These are phyloP conservation scores for Ophiostoma novo-ulmi DNA, from an alignment of 2,329 filamentous ascomycete genomes.

Conservation along the genomic window DNA sequence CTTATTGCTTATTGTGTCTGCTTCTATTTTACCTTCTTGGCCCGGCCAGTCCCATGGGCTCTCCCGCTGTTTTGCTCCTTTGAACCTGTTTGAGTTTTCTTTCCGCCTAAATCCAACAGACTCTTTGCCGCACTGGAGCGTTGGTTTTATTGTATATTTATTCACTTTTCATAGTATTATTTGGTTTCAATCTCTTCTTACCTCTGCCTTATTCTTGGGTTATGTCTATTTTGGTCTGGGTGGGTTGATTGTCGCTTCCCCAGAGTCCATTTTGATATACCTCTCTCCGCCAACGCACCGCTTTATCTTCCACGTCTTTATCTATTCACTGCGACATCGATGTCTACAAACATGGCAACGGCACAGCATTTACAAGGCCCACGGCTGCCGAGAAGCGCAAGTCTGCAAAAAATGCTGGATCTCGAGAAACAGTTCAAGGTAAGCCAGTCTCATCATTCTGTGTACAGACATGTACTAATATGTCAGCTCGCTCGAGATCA, in stretches of 20 bases:
- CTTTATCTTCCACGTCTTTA: not conserved
- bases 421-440: slow-evolving; percentile 56
- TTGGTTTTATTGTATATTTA: not conserved
- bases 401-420: slow-evolving; percentile 55
- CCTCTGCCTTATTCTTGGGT: not conserved
- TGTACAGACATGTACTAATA: not conserved
- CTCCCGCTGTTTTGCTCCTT: slow-evolving; percentile 15
- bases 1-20: not conserved
- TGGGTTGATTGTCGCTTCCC: not conserved
- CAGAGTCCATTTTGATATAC: not conserved
- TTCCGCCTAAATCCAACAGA: not conserved
- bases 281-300: not conserved
- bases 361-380: slow-evolving; percentile 10
- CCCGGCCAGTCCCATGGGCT: slow-evolving; percentile 13
- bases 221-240: not conserved
- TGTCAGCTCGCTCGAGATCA: not conserved
- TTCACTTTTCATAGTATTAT: not conserved
- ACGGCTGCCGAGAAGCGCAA: slow-evolving; percentile 36
- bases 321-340: not conserved
- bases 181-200: not conserved
- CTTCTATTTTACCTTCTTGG: slow-evolving; percentile 3
- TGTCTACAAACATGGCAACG: slow-evolving; percentile 23
- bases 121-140: not conserved
- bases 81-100: not conserved
- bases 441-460: slow-evolving; percentile 26